A percentile compares a stretch with the other conserved stretches of the same genome.
These are phyloP conservation scores for Puccinia hordei DNA, from an alignment of 1,284 basidiomycete genomes.

Conservation along the genomic window DNA sequence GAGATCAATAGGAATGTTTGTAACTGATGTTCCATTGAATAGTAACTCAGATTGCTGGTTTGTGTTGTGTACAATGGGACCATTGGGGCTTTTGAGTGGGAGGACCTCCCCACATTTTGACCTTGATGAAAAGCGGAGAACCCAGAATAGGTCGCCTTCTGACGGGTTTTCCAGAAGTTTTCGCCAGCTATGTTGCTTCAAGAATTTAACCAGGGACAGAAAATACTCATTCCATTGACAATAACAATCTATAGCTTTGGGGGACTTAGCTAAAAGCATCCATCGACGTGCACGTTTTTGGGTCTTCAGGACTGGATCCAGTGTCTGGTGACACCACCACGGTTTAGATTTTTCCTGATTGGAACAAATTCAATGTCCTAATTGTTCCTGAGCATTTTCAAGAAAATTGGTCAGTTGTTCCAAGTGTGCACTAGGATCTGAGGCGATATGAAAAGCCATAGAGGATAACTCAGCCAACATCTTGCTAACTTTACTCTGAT, in stretches of 20 bases:
- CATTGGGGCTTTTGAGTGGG: neutral
- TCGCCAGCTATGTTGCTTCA: neutral
- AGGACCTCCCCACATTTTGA: neutral
- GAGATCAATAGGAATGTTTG: neutral
- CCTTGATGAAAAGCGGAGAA: neutral
- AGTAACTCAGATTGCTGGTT: neutral
- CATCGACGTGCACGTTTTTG: neutral
- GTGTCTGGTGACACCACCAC: constrained; percentile 17
- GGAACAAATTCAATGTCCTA: neutral
- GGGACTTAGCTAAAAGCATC: constrained; percentile 6
- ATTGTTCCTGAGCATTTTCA: neutral
- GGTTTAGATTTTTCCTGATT: neutral
- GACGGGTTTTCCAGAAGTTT: neutral
- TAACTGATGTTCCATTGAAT: neutral
- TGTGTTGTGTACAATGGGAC: neutral
- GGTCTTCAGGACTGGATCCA: neutral
- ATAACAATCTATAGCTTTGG: neutral
- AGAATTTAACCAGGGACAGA: neutral
- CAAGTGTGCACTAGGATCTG: neutral
- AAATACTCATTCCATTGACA: neutral
- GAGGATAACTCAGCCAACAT: neutral
- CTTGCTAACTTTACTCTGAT: no score
- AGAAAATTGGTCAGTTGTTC: neutral
- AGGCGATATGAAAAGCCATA: no score
- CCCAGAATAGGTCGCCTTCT: neutral